Conservation (phyloP, 371 early-diverging fungal species). For the Mortierella sp. region DNA sequence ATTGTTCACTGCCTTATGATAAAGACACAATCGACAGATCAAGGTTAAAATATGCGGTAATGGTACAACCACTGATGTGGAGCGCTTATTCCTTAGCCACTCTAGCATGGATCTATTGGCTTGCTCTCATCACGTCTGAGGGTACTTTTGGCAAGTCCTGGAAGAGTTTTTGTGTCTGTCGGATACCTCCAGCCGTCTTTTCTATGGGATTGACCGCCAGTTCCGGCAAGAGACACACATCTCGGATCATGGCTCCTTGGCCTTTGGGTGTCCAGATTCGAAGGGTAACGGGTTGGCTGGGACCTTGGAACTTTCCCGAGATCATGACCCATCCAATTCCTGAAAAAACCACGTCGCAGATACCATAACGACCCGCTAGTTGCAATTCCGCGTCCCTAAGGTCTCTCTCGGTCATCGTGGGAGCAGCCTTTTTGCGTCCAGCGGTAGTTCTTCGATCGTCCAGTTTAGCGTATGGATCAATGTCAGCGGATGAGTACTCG, state of each 20-base stretch:
- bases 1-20: no score
- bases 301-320: slow-evolving; percentile 42
- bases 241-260: slow-evolving; percentile 32
- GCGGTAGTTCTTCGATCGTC: not conserved
- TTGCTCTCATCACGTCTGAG: not conserved
- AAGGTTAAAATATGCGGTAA: no score
- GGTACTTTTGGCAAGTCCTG: slow-evolving; percentile 10
- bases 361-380: slow-evolving; percentile 31
- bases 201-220: slow-evolving; percentile 31
- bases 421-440: no score
- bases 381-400: slow-evolving; percentile 13
- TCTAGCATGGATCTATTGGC: no score
- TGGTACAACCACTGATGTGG: no score
- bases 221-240: slow-evolving; percentile 28
- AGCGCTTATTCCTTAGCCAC: no score
- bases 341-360: slow-evolving; percentile 50
- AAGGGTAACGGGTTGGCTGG: slow-evolving; percentile 19
- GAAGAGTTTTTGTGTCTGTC: slow-evolving; percentile 36
- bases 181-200: slow-evolving; percentile 44
- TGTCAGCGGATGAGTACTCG: no score
- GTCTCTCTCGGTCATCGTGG: no score
- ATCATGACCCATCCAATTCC: slow-evolving; percentile 53
- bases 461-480: slow-evolving; percentile 23
- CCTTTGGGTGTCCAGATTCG: slow-evolving; percentile 49
- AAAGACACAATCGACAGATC: no score